Conservation (phyloP, 805 yeast species). For the Candida wancherniae region DNA sequence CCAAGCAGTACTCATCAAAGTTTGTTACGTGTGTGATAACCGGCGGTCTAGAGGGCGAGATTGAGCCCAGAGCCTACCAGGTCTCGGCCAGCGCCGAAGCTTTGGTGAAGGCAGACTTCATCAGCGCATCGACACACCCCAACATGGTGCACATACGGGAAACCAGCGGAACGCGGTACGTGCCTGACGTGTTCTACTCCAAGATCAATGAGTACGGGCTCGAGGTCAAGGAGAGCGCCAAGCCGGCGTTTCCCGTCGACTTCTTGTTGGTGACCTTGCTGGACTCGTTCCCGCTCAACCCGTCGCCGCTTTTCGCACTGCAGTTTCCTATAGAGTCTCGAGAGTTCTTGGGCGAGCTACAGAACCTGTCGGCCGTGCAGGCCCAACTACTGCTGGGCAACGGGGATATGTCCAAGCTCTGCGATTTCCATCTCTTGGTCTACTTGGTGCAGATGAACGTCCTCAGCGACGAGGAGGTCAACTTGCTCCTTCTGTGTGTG, state of each 20-base stretch:
- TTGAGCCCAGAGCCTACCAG: constrained; percentile 87
- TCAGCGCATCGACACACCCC: constrained; percentile 87
- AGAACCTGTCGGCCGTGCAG: constrained; percentile 55
- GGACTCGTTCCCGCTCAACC: constrained; percentile 83
- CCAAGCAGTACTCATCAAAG: constrained; percentile 73
- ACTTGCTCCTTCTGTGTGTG: constrained; percentile 46
- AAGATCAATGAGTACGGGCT: constrained; percentile 83
- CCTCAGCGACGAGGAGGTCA: constrained; percentile 51
- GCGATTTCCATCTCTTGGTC: constrained; percentile 75
- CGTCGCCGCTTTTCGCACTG: constrained; percentile 47
- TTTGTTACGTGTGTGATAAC: constrained; percentile 90
- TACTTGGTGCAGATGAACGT: constrained; percentile 56
- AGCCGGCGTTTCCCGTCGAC: constrained; percentile 27
- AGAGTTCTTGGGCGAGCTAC: constrained; percentile 67
- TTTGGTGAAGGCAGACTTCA: constrained; percentile 76
- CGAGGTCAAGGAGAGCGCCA: constrained; percentile 69
- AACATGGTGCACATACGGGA: constrained; percentile 76
- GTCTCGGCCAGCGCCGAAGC: constrained; percentile 87
- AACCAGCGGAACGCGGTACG: constrained; percentile 71
- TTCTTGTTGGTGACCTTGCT: constrained; percentile 73
- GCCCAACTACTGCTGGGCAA: constrained; percentile 41
- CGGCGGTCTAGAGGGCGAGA: constrained; percentile 85
- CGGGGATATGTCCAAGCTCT: constrained; percentile 30
- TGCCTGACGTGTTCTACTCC: constrained; percentile 89
- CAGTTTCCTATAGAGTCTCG: constrained; percentile 78